Percentiles rank a stretch among this genome's conserved stretches.
Conservation (phyloP, 106 monocot species). For the Apostasia shenzhenica region DNA sequence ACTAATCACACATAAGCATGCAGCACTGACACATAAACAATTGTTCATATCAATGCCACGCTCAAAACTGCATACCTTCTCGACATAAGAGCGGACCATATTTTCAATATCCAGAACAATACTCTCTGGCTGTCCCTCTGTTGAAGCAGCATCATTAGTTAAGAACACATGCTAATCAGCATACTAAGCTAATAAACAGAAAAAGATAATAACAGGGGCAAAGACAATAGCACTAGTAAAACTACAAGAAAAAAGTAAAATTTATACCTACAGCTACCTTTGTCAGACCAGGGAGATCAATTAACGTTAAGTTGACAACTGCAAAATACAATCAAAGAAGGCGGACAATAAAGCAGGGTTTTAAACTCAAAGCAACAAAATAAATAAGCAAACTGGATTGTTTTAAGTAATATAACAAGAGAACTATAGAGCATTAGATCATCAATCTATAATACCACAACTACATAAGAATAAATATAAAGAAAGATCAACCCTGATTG, state of each 20-base stretch:
- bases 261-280: constrained; percentile 58
- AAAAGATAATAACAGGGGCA: not conserved
- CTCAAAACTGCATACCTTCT: constrained; percentile 27
- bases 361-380: not conserved
- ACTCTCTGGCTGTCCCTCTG: constrained; percentile 57
- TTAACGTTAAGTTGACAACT: constrained; percentile 62
- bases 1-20: not conserved
- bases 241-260: not conserved
- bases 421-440: not conserved
- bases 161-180: not conserved
- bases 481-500: no score
- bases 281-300: constrained; percentile 64
- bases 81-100: constrained; percentile 63
- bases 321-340: constrained; percentile 13
- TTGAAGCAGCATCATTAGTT: constrained; percentile 7
- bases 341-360: not conserved
- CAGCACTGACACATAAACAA: not conserved
- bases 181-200: not conserved
- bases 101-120: constrained; percentile 80
- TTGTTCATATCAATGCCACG: not conserved
- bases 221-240: not conserved
- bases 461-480: no score
- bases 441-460: no score
- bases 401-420: not conserved
- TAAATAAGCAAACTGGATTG: not conserved